Evolutionary conservation across 2,329 filamentous ascomycete species (phyloP), one percentile per base, ranked within the genome.

Genomic region (Lecanicillium sp.): DNA sequence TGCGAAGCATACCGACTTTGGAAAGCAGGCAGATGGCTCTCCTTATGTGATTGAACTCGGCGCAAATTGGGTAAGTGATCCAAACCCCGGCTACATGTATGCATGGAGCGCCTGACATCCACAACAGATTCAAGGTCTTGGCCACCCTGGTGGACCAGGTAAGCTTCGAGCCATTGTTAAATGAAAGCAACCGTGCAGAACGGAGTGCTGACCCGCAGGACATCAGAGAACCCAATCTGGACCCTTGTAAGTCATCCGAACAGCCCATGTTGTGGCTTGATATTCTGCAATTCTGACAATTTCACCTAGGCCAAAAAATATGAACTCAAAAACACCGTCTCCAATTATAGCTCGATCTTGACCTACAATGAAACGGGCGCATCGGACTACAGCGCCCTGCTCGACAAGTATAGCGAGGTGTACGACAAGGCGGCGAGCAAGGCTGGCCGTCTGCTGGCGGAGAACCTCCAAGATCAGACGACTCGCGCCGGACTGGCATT

Each of bases 41-140:
- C 73, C 77, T 0, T 81, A 79, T 51, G 71, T 68, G 0, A 68
- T 87, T 9, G 83, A 86, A 59, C 64, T 83, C 0, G 83, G 83
- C 2, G 83, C 83, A 6, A 87, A 86, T 52, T 87, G 83, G 83
- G 60, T 72, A 0, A 59, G 65, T 26, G 10, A 43, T 3, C 12
- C 23, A 35, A 11, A 19, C 5, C 14, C 4, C 14, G n/a, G 20
- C 39, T 14, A n/a, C 27, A 14, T 30, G 12, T 27, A 33, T 30
- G n/a, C 29, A 11, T 8, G 32, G 11, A 15, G 17, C 3, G 12
- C 7, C 29, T 36, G 24, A 46, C 33, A 4, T 35, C 9, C 14
- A 5, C n/a, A 2, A 26, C 21, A 51, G 49, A 47, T 51, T 6
- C 49, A 51, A 60, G 4, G 54, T 56, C 17, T 56, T 32, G 46